phyloP scores from a whole-genome alignment of 163 green algal genomes.

The Prototheca wickerhamii region DNA sequence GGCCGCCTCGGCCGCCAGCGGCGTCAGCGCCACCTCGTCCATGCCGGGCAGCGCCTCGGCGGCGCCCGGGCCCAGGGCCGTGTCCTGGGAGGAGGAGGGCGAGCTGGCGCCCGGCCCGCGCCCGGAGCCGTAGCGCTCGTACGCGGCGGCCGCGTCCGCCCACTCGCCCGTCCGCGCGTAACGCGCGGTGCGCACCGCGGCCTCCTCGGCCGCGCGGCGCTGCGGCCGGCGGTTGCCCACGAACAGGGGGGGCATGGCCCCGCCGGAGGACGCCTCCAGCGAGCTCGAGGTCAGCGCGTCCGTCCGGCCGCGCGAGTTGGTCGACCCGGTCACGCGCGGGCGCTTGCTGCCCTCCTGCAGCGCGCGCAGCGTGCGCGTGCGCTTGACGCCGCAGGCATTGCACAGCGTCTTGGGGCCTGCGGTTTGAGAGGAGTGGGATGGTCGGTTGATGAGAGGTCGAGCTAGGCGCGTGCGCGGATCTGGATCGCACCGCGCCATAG shows the following conservation, averaged over 20 bases:
- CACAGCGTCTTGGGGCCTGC: slow-evolving; percentile 54
- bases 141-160: not conserved
- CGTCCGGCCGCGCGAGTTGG: not conserved
- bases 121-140: not conserved
- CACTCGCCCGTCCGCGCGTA: slow-evolving; percentile 24
- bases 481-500: no score
- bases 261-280: not conserved
- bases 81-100: slow-evolving; percentile 8
- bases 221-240: not conserved
- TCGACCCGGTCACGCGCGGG: not conserved
- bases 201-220: slow-evolving; percentile 30
- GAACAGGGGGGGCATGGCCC: not conserved
- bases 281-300: not conserved
- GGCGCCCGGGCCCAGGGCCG: not conserved
- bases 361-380: slow-evolving; percentile 33
- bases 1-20: slow-evolving; percentile 8
- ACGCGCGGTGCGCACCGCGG: slow-evolving; percentile 17
- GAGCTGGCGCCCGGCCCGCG: not conserved
- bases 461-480: not conserved
- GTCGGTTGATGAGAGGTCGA: not conserved
- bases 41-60: not conserved
- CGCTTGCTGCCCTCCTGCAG: slow-evolving; percentile 30
- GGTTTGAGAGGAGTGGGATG: not conserved
- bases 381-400: slow-evolving; percentile 61
- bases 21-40: slow-evolving; percentile 38